A percentile compares a stretch with the other conserved stretches of the same genome.
These are phyloP conservation scores for Blastobotrys malaysiensis DNA, from an alignment of 1,139 yeast species.

Conservation along the genomic window DNA sequence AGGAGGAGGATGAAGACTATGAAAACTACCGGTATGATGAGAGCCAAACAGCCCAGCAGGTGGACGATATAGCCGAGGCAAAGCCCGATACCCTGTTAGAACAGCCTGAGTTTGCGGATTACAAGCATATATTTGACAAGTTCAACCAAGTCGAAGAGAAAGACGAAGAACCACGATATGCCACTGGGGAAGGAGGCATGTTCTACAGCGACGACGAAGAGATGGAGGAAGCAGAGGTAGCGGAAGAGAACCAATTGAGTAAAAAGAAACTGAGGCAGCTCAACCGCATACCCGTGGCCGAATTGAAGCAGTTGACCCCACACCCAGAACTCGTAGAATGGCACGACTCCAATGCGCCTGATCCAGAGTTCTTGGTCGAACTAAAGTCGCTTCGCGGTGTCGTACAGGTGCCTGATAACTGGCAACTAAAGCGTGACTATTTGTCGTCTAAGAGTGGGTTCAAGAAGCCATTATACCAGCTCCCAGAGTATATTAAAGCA, in stretches of 20 bases:
- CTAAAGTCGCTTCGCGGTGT: conserved; percentile 63
- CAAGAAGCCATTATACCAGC: conserved; percentile 67
- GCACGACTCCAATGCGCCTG: conserved; percentile 80
- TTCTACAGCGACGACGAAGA: conserved; percentile 33
- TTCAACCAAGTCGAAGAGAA: conserved; percentile 33
- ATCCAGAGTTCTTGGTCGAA: conserved; percentile 61
- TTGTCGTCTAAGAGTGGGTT: conserved; percentile 65
- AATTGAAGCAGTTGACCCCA: conserved; percentile 53
- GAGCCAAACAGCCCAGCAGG: conserved; percentile 13
- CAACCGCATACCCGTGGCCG: conserved; percentile 60
- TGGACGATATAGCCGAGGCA: conserved; percentile 11
- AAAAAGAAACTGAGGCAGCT: conserved; percentile 45
- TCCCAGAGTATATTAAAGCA: conserved; percentile 71
- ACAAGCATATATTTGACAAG: conserved; percentile 39
- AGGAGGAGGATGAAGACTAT: conserved; percentile 6
- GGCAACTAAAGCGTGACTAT: conserved; percentile 78
- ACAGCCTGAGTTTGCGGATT: conserved; percentile 41
- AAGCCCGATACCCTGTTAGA: conserved; percentile 29
- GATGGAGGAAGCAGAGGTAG: conserved; percentile 24
- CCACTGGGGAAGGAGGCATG: conserved; percentile 24
- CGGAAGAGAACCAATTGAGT: conserved; percentile 12
- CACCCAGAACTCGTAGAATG: conserved; percentile 78
- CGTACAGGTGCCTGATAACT: conserved; percentile 77
- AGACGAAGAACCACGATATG: conserved; percentile 18
- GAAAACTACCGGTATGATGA: conserved; percentile 8